Conservation (phyloP, 2,329 filamentous ascomycete genomes). For the Biscogniauxia sp. region DNA sequence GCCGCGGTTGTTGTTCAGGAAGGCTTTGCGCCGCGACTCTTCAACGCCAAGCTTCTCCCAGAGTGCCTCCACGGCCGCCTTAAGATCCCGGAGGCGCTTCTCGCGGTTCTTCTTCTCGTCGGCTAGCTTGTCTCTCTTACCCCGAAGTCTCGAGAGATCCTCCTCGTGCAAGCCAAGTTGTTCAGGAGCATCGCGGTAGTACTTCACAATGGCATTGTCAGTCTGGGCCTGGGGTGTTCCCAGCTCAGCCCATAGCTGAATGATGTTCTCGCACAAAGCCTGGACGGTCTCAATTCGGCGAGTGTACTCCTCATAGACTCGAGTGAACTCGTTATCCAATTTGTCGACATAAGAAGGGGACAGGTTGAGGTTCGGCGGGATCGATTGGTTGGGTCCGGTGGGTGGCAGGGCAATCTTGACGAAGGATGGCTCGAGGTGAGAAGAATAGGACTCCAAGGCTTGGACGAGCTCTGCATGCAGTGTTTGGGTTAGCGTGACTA, state of each 20-base stretch:
- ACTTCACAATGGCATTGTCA: slow-evolving; percentile 81
- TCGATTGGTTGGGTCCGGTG: slow-evolving; percentile 69
- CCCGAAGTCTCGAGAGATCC: slow-evolving; percentile 70
- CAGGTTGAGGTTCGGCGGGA: slow-evolving; percentile 86
- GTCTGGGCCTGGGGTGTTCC: slow-evolving; percentile 93
- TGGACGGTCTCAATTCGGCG: slow-evolving; percentile 76
- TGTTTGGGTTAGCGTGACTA: slow-evolving; percentile 10
- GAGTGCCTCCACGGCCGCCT: slow-evolving; percentile 72
- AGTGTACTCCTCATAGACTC: slow-evolving; percentile 95
- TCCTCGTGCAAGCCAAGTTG: slow-evolving; percentile 90
- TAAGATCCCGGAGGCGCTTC: slow-evolving; percentile 72
- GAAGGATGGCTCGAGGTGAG: slow-evolving; percentile 88
- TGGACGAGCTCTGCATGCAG: slow-evolving; percentile 81
- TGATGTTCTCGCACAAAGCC: slow-evolving; percentile 75
- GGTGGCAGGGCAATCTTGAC: slow-evolving; percentile 83
- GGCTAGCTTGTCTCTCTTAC: slow-evolving; percentile 75
- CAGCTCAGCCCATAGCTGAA: slow-evolving; percentile 92
- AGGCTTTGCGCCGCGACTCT: slow-evolving; percentile 77
- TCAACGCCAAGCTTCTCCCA: slow-evolving; percentile 89
- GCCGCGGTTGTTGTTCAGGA: slow-evolving; percentile 83
- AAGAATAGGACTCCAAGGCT: slow-evolving; percentile 93
- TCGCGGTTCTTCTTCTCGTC: slow-evolving; percentile 89
- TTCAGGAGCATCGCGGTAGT: slow-evolving; percentile 86
- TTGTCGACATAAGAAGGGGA: slow-evolving; percentile 83
- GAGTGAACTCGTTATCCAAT: slow-evolving; percentile 86